Base-by-base conservation (phyloP, 2,329 filamentous ascomycete genomes). In the Paracamarosporium sp. region DNA sequence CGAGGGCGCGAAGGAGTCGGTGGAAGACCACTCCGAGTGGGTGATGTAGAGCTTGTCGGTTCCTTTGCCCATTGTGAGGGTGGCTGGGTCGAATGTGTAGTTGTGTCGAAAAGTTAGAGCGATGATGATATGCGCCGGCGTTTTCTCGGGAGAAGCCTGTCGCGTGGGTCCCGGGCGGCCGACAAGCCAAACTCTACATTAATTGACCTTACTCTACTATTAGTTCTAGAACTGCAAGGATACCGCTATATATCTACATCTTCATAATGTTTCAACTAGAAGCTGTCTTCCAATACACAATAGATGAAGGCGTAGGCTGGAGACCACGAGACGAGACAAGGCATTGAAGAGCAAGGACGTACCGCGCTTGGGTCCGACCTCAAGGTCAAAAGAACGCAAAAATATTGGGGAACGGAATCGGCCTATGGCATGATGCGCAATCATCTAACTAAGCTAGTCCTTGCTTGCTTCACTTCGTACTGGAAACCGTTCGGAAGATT, bases 21-120 rank as follows among this genome's bases (percentile, higher is more conserved):
- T 88, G 5, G 93, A 97, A 7, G 92, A 89, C 95, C 95, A 99
- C 83, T 99, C 95, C 38, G 92, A 96, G 80, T 99, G 96, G 54
- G 95, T 99, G 72, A 99, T 99, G 66, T 78, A 79, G 47, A 79
- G 76, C 53, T 79, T 79, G 64, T 79, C 77, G 7, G 77, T 79
- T 28, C 71, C 71, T 65, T 76, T 77, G 8, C 75, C 75, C 75
- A 77, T 77, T 30, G 27, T 41, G n/a, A 28, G 17, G 12, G 33
- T 17, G 36, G n/a, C 15, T 25, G 9, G n/a, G 24, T n/a, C 15
- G 17, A 17, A 9, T 12, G 3, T 31, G 15, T 4, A 24, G 31
- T 22, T 17, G 36, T 24, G 36, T 41, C 17, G 25, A 41, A 51
- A 43, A 51, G 48, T 51, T 51, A 36, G 22, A 27, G 28, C 22